Base-by-base conservation (phyloP, 2,329 filamentous ascomycete species). In the Pyrenophora seminiperda region DNA sequence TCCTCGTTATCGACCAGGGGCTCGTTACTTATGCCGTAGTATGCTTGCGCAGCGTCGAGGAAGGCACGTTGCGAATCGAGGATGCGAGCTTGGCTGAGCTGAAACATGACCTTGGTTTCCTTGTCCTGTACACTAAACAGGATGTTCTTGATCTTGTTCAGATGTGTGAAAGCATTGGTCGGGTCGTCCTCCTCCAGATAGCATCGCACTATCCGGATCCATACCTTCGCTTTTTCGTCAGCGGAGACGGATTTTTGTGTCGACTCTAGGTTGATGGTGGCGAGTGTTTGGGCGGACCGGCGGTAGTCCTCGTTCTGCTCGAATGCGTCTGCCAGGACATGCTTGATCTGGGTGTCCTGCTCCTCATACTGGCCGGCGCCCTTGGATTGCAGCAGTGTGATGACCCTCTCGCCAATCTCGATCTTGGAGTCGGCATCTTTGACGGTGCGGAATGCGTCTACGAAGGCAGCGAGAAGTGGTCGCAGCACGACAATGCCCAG, bases 91-190 rank as follows among this genome's bases (percentile, higher is more conserved):
- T 96, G 91, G 7, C 88, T 93, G 56, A 97, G 85, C 65, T 90
- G 85, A 76, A 97, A 99, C 74, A 93, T 87, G 41, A 97, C 79
- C 62, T 85, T 85, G 38, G 93, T 80, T 53, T 88, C 83, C 31
- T 86, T 83, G 71, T 96, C 86, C 22, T 82, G 76, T 24, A 96
- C 85, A 56, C 83, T 86, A 77, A 90, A 85, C 71, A 96, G 91
- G 60, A 97, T 81, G 68, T 94, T 93, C 77, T 97, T 97, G 73
- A 96, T 88, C 74, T 93, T 92, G 80, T 97, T 97, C 65, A 99
- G 82, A 71, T 92, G 96, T 32, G 83, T 84, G 71, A 95, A 91
- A 33, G 94, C 94, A 29, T 83, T 82, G 1, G 88, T 91, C 7
- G 90, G 88, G 75, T 97, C 92, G 71, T 96, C 93, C 39, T 92